phyloP scores from a whole-genome alignment of 257 asterid species.

The Leonotis leonurus region DNA sequence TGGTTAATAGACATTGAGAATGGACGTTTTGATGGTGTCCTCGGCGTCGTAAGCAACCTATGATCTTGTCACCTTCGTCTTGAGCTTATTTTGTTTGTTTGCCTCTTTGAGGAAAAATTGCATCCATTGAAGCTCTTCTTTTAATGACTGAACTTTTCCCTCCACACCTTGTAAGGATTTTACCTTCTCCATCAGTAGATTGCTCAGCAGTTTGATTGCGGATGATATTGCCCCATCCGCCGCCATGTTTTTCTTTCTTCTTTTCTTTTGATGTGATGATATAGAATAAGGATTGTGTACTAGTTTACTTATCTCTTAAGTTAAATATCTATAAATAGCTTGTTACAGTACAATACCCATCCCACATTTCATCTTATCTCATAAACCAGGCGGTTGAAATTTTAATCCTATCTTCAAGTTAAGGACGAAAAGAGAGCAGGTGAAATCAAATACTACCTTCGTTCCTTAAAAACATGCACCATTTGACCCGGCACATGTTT shows the following conservation, averaged over 20 bases:
- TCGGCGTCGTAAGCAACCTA: neutral
- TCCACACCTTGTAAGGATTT: neutral
- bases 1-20: neutral
- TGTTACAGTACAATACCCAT: no score
- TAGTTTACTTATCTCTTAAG: no score
- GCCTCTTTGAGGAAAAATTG: conserved; percentile 19
- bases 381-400: no score
- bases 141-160: conserved; percentile 5
- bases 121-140: conserved; percentile 18
- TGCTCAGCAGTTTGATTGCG: neutral
- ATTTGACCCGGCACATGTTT: no score
- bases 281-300: no score
- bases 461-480: no score
- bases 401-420: no score
- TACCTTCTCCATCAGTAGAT: neutral
- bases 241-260: neutral
- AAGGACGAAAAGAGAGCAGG: no score
- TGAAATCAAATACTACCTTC: no score
- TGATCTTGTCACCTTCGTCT: neutral
- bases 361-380: no score
- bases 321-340: no score
- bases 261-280: no score
- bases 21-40: neutral
- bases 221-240: neutral
- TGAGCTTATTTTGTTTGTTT: neutral